Base-by-base conservation (phyloP, 371 early-diverging fungal species). In the Edhazardia aedis region DNA sequence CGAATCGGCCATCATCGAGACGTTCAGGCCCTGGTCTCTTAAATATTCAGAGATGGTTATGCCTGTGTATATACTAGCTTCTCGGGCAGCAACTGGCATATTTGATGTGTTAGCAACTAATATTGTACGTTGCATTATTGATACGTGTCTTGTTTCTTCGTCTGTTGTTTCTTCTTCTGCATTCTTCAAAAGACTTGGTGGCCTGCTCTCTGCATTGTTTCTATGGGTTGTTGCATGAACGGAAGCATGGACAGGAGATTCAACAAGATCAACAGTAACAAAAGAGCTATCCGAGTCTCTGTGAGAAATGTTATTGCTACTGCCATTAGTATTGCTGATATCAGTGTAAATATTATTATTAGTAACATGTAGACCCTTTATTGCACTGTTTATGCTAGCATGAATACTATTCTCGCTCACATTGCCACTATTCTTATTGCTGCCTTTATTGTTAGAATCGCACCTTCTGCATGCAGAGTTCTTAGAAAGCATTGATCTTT, bases 1-100 rank as follows among this genome's bases (percentile, higher is more conserved):
- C 3, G 94, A 93, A 76, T 98, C 99, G 19, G 99, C 99, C 95
- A 98, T 98, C 99, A 98, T 98, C 55, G 94, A 84, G 22, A 93
- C 96, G 71, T 98, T 83, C 78, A 84, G 85, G 65, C 99, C 99
- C 75, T 90, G 91, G 75, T 98, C 99, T 77, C 99, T 84, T 84
- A 92, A 94, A 78, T 92, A 98, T 76, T 98, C 99, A 29, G 92
- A 86, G n/a, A 98, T 77, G 0, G 96, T 96, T 66, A 98, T 98
- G 48, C 99, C 99, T 37, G 99, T 98, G 78, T 98, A 98, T 64
- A 98, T 98, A 45, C 93, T 92, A 21, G 99, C 99, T 77, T 98
- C 95, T 76, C 99, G 86, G 57, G 99, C 99, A 67, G 99, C 95
- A 52, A 98, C 99, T 63, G 99, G 99, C 99, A 98, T 98, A 80